A percentile compares a stretch with the other conserved stretches of the same genome.
These are phyloP conservation scores for Dendrobium catenatum DNA, from an alignment of 106 monocot species.

Conservation along the genomic window DNA sequence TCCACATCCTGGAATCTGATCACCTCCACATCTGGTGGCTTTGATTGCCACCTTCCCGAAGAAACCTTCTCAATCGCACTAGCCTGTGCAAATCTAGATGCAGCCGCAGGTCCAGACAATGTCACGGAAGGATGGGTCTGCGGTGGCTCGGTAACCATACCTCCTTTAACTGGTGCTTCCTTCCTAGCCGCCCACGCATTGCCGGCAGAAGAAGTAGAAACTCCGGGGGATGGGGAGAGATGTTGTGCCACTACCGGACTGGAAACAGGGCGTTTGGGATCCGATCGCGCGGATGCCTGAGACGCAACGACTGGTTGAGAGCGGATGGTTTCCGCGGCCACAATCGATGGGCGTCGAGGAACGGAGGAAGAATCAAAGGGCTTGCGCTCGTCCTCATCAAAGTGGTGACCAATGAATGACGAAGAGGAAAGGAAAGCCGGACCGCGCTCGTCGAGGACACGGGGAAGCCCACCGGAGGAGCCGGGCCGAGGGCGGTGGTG, in stretches of 20 bases:
- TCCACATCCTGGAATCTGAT: conserved; percentile 20
- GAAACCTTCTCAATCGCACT: conserved; percentile 90
- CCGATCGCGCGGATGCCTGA: conserved; percentile 9
- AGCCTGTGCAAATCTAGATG: conserved; percentile 74
- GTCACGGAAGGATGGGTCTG: neutral
- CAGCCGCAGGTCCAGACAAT: conserved; percentile 14
- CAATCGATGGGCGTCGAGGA: conserved; percentile 11
- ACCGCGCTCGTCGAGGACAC: conserved; percentile 22
- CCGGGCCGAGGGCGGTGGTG: conserved; percentile 42
- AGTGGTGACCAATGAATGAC: conserved; percentile 59
- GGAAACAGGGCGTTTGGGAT: conserved; percentile 16
- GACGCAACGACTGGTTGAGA: conserved; percentile 9
- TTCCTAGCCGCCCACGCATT: conserved; percentile 52
- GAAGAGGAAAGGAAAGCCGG: conserved; percentile 44
- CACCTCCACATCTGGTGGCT: conserved; percentile 31
- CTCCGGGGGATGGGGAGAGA: conserved; percentile 1
- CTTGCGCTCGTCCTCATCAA: conserved; percentile 98
- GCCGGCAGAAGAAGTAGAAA: neutral
- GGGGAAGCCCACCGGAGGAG: conserved; percentile 22
- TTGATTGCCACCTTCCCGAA: conserved; percentile 78
- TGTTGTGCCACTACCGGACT: conserved; percentile 12
- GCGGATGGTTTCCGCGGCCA: neutral
- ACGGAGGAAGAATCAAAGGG: conserved; percentile 70
- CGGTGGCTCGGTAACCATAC: conserved; percentile 1
- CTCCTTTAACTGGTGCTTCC: conserved; percentile 24